These are phyloP conservation scores for Chaetomiaceae sp. DNA, from an alignment of 2,329 filamentous ascomycete species.

Conservation along the genomic window DNA sequence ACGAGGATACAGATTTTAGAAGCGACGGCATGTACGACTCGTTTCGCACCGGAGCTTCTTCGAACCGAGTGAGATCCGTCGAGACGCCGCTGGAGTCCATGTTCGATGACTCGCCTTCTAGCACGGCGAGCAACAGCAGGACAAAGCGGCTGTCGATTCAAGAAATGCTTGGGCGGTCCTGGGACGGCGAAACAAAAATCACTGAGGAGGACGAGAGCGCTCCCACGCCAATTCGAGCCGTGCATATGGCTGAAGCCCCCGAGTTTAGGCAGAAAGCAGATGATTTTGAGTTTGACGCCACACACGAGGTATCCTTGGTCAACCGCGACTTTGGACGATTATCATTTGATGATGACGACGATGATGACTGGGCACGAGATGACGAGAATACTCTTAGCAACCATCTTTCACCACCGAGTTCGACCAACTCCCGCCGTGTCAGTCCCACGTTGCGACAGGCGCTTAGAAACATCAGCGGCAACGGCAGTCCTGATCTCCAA, in stretches of 20 bases:
- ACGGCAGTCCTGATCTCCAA: slow-evolving; percentile 37
- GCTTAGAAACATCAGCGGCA: slow-evolving; percentile 50
- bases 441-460: slow-evolving; percentile 52
- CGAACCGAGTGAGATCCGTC: slow-evolving; percentile 59
- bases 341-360: slow-evolving; percentile 59
- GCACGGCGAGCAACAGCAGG: slow-evolving; percentile 49
- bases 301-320: slow-evolving; percentile 33
- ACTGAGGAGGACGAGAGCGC: slow-evolving; percentile 59
- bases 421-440: slow-evolving; percentile 49
- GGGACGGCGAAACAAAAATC: slow-evolving; percentile 54
- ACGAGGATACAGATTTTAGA: slow-evolving; percentile 73
- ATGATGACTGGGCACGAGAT: slow-evolving; percentile 60
- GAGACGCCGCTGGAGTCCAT: slow-evolving; percentile 73
- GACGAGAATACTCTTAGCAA: slow-evolving; percentile 51
- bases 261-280: slow-evolving; percentile 26
- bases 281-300: slow-evolving; percentile 25
- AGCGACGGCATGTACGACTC: slow-evolving; percentile 77
- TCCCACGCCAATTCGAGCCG: slow-evolving; percentile 46
- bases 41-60: slow-evolving; percentile 61
- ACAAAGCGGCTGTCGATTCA: slow-evolving; percentile 55
- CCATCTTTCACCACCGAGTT: slow-evolving; percentile 55
- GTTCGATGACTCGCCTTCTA: slow-evolving; percentile 73
- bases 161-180: slow-evolving; percentile 52
- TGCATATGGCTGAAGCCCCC: slow-evolving; percentile 31
- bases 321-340: slow-evolving; percentile 44